A percentile compares a stretch with the other conserved stretches of the same genome.
phyloP scores from a whole-genome alignment of 768 basidiomycete species.

The Gloeostereum incarnatum region DNA sequence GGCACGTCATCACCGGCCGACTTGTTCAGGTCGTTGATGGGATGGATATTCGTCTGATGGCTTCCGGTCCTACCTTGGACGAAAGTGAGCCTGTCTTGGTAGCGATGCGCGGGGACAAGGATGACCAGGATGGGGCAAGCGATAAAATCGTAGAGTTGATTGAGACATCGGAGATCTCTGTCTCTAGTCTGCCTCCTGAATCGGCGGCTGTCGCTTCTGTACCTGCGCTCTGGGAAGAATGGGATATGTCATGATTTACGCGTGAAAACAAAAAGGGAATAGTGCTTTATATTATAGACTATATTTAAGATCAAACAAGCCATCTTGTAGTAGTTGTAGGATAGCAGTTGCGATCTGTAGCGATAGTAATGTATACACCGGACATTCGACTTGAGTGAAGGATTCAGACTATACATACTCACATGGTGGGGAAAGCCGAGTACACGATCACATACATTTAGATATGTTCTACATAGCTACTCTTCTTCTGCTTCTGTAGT shows the following conservation, averaged over 20 bases:
- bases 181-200: constrained; percentile 21
- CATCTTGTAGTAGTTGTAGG: no score
- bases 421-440: no score
- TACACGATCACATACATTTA: no score
- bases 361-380: no score
- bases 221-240: constrained; percentile 58
- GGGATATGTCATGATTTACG: constrained; percentile 62
- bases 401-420: no score
- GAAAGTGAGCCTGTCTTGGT: constrained; percentile 42
- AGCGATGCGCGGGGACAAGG: constrained; percentile 52
- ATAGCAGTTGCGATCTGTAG: no score
- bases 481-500: constrained; percentile 47
- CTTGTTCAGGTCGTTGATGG: constrained; percentile 83
- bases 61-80: constrained; percentile 25
- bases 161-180: constrained; percentile 53
- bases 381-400: no score
- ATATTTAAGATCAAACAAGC: no score
- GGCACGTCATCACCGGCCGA: constrained; percentile 50
- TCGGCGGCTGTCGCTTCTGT: constrained; percentile 11
- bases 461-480: no score
- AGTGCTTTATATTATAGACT: no score
- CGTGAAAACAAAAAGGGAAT: no score
- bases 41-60: constrained; percentile 55
- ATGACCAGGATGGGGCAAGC: constrained; percentile 46
- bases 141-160: constrained; percentile 61